Evolutionary conservation across 1,284 basidiomycete species (phyloP), one percentile per base, ranked within the genome.

Genomic region (Ganoderma boninense): DNA sequence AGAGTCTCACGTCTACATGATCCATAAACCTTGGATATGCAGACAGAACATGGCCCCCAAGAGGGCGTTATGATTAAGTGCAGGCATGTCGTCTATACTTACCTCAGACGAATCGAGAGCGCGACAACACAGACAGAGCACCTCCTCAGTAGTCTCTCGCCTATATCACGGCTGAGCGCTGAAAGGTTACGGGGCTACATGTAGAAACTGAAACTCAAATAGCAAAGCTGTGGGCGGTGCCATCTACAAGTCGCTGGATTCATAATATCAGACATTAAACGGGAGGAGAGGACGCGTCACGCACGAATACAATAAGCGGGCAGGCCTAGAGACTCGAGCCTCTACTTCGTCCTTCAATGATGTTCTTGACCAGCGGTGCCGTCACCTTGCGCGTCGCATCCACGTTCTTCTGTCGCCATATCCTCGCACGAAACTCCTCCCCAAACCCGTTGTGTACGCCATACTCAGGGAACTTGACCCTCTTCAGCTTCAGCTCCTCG

Each of bases 321-420:
- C 10, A 62, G 6, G n/a, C 4, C 40, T 52, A 75, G 38, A 75
- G 62, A 54, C 43, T 75, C 8, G 71, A 64, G 8, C n/a, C 52
- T 54, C 59, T 54, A 20, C 59, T 14, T 1, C 62, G 66, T 5
- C 76, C 77, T 66, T 82, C 80, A 0, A 86, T 76, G 42, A 87
- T 81, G 0, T 43, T 68, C 78, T 89, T 92, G 69, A 97, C 79
- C 35, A 95, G 77, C 5, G 97, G 96, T 29, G 95, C 95, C 5
- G 92, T 90, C 71, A 87, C 87, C 79, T 98, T 97, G 74, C 96
- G 85, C 40, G 93, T 96, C 42, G 90, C 92, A 59, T 87, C 81
- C 23, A 85, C 83, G 77, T 97, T 95, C 40, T 87, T 87, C 82
- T 97, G 96, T 75, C 90, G 87, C 85, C 95, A 97, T 0, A 91